Conservation (phyloP, 2,329 filamentous ascomycete species). For the Beauveria sp. region DNA sequence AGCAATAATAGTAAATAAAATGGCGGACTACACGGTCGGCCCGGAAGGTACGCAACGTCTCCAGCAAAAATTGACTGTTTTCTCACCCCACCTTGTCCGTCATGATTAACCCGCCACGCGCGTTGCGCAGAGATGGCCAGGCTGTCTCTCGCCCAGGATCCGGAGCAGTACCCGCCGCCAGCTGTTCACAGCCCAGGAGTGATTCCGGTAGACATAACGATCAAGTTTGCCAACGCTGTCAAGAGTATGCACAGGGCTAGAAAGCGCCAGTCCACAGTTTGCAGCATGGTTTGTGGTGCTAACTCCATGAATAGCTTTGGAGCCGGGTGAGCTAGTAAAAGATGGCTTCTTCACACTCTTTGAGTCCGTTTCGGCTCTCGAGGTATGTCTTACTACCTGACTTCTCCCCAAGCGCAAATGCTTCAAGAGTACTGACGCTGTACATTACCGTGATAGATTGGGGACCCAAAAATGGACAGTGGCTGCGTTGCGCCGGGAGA, state of each 20-base stretch:
- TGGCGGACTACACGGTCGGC: conserved; percentile 28
- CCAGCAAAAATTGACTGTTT: background rate
- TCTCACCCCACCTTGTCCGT: background rate
- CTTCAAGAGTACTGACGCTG: background rate
- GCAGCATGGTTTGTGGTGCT: conserved; percentile 17
- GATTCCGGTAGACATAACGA: conserved; percentile 50
- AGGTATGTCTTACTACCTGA: conserved; percentile 38
- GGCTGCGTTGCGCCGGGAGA: conserved; percentile 73
- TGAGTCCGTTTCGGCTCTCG: conserved; percentile 82
- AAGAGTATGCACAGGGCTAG: conserved; percentile 35
- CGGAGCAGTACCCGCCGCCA: conserved; percentile 29
- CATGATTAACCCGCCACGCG: conserved; percentile 2
- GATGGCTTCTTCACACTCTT: conserved; percentile 93
- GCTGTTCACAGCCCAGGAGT: conserved; percentile 40
- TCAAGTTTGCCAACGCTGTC: conserved; percentile 45
- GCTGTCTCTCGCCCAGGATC: conserved; percentile 32
- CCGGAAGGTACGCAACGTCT: conserved; percentile 26
- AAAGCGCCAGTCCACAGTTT: background rate
- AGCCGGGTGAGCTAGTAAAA: conserved; percentile 79
- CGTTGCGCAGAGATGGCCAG: conserved; percentile 30
- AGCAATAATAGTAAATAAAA: conserved; percentile 13
- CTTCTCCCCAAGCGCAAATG: no score
- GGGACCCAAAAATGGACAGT: conserved; percentile 99
- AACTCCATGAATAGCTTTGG: conserved; percentile 49
- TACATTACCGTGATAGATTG: conserved; percentile 58